Conservation (phyloP, 305 asterid genomes). For the Fraxinus nigra region DNA sequence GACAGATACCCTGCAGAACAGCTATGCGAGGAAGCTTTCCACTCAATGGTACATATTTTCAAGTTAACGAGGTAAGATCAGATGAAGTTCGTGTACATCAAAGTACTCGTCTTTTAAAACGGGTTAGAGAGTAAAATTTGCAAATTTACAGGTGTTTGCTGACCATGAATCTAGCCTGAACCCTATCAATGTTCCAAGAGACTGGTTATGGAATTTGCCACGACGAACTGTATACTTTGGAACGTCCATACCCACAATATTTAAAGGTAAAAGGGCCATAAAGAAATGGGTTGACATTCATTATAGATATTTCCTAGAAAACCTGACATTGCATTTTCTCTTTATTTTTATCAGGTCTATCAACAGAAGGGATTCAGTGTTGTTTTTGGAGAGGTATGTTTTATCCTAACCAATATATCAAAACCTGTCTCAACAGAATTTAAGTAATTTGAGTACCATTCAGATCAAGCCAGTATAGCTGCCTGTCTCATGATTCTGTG, state of each 20-base stretch:
- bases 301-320: constrained; percentile 9
- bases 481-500: neutral
- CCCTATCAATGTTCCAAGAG: constrained; percentile 80
- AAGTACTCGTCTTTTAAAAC: neutral
- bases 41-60: constrained; percentile 92
- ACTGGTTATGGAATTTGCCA: constrained; percentile 85
- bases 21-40: constrained; percentile 99
- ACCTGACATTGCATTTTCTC: constrained; percentile 14
- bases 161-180: constrained; percentile 84
- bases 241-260: constrained; percentile 86
- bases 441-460: neutral
- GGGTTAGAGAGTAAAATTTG: constrained; percentile 19
- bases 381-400: constrained; percentile 96
- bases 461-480: neutral
- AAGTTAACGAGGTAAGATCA: constrained; percentile 82
- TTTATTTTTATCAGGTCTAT: constrained; percentile 53
- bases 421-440: constrained; percentile 1
- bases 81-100: neutral
- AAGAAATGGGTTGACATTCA: constrained; percentile 10
- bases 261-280: constrained; percentile 58
- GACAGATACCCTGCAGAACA: constrained; percentile 94
- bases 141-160: constrained; percentile 71
- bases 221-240: constrained; percentile 90
- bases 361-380: constrained; percentile 73
- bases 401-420: neutral